phyloP scores from a whole-genome alignment of 768 basidiomycete genomes.

The Cystobasidium ongulense region DNA sequence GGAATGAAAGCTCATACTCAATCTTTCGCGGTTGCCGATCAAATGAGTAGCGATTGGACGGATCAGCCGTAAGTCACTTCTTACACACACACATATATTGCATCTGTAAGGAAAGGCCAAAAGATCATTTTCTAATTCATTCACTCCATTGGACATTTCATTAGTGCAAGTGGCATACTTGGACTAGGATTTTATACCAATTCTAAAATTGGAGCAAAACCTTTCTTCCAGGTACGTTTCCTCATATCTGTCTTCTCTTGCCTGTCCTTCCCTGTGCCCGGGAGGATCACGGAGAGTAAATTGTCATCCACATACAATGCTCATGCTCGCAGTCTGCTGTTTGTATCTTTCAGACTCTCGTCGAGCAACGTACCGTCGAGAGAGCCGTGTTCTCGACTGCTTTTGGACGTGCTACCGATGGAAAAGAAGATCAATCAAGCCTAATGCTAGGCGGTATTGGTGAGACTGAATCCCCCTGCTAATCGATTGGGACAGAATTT shows the following conservation, averaged over 20 bases:
- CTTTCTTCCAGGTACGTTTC: constrained; percentile 19
- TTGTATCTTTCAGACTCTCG: background rate
- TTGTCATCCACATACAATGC: no score
- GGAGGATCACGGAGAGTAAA: no score
- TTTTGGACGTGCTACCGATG: background rate
- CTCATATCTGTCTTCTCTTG: no score
- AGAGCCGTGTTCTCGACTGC: constrained; percentile 6
- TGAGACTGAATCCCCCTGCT: background rate
- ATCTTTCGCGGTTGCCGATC: constrained; percentile 15
- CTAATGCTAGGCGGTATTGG: constrained; percentile 10
- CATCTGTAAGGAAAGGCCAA: no score
- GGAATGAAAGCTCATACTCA: background rate
- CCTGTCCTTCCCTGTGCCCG: no score
- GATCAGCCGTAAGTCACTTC: background rate
- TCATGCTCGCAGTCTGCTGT: background rate
- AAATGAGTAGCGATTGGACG: constrained; percentile 14
- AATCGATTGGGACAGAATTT: no score
- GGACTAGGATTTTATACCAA: constrained; percentile 19
- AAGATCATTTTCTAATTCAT: no score
- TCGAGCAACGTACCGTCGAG: background rate
- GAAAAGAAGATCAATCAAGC: constrained; percentile 3
- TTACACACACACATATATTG: no score
- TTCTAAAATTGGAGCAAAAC: constrained; percentile 3
- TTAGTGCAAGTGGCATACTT: constrained; percentile 8
- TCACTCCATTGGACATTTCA: background rate